Conservation (phyloP, 192 early-diverging fungal genomes). For the Rhizophagus clarus region DNA sequence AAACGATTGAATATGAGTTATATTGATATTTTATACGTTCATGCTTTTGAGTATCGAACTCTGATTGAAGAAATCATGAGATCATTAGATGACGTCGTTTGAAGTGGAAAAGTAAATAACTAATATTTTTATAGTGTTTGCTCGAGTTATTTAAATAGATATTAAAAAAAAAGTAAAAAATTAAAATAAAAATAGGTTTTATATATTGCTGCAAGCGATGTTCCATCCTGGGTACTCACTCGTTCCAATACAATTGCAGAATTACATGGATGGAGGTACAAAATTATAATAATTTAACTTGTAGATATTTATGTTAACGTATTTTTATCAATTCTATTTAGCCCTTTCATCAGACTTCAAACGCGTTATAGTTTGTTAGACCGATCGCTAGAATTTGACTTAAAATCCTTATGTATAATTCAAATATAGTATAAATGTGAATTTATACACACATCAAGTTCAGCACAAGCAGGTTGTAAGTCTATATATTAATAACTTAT, state of each 20-base stretch:
- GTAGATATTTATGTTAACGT: background rate
- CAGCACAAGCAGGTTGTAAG: too few species aligned
- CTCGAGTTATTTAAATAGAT: too few species aligned
- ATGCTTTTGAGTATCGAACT: slow-evolving; percentile 36
- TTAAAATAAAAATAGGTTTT: slow-evolving; percentile 34
- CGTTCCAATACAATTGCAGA: slow-evolving; percentile 40
- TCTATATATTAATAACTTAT: background rate
- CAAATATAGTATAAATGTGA: too few species aligned
- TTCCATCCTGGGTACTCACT: slow-evolving; percentile 46
- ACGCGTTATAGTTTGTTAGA: slow-evolving; percentile 39
- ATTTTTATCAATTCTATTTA: background rate
- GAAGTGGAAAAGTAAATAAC: slow-evolving; percentile 48
- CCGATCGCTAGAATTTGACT: slow-evolving; percentile 35
- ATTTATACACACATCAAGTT: too few species aligned
- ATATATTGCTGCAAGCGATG: slow-evolving; percentile 46
- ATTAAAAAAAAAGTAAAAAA: too few species aligned
- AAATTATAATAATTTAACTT: background rate
- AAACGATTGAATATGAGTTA: slow-evolving; percentile 40
- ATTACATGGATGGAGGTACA: slow-evolving; percentile 25
- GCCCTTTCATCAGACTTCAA: slow-evolving; percentile 42
- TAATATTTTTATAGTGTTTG: too few species aligned
- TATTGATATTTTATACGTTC: slow-evolving; percentile 35
- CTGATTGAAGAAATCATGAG: slow-evolving; percentile 63
- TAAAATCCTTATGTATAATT: too few species aligned
- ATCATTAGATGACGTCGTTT: slow-evolving; percentile 60